Percentiles rank a stretch among this genome's conserved stretches.
Conservation (phyloP, 352 stramenopile genomes). For the Aphanomyces euteiches region DNA sequence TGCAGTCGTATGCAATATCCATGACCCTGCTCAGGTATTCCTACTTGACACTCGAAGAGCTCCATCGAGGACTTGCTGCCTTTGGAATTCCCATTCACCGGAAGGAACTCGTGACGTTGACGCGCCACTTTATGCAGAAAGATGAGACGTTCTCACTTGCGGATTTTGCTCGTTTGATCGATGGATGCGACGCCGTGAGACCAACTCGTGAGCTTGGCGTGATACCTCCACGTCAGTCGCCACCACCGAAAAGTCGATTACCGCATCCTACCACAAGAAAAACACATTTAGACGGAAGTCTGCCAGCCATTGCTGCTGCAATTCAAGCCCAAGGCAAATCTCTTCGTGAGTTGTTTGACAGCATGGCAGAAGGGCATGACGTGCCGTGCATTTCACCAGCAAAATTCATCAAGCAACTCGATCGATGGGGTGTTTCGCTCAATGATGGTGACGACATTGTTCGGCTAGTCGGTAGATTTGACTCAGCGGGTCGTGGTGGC, state of each 20-base stretch:
- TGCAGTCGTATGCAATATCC: neutral
- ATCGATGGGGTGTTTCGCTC: constrained; percentile 5
- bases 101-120: neutral
- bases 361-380: neutral
- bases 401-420: neutral
- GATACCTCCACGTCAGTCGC: neutral
- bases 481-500: constrained; percentile 1
- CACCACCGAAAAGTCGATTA: neutral
- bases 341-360: neutral
- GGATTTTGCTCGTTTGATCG: constrained; percentile 16
- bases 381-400: neutral
- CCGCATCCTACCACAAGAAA: neutral
- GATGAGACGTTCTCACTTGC: constrained; percentile 4
- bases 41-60: constrained; percentile 4
- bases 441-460: constrained; percentile 6
- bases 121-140: neutral
- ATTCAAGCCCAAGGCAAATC: constrained; percentile 5
- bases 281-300: neutral
- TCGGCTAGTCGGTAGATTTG: neutral
- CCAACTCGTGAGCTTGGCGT: neutral
- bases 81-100: constrained; percentile 1
- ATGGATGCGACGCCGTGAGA: neutral
- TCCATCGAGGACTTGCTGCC: neutral
- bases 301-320: neutral
- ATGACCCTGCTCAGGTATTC: neutral